Percentiles rank a stretch among this genome's conserved stretches.
Conservation (phyloP, 768 basidiomycete species). For the Mycena kentingensis region DNA sequence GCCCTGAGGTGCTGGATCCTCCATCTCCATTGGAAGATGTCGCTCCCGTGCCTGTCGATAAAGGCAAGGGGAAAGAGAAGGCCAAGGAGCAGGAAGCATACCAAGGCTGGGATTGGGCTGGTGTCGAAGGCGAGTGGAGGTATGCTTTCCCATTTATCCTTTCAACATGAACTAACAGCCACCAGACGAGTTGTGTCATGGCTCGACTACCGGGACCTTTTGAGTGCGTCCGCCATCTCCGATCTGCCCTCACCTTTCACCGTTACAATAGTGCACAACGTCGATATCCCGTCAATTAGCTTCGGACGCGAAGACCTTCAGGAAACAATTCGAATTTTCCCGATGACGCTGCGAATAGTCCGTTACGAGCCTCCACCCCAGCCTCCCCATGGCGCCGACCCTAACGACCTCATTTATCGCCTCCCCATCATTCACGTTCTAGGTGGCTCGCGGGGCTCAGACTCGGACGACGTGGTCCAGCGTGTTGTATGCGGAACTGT, state of each 20-base stretch:
- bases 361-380: conserved; percentile 37
- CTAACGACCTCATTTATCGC: conserved; percentile 32
- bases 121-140: conserved; percentile 56
- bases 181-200: conserved; percentile 57
- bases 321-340: conserved; percentile 57
- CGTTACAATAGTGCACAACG: background rate
- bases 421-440: conserved; percentile 54
- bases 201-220: conserved; percentile 58
- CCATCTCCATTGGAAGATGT: conserved; percentile 8
- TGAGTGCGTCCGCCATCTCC: conserved; percentile 40
- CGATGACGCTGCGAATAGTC: conserved; percentile 46
- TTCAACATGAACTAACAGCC: background rate
- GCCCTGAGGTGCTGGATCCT: conserved; percentile 8
- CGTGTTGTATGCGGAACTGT: conserved; percentile 46
- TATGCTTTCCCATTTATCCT: conserved; percentile 27
- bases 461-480: conserved; percentile 30
- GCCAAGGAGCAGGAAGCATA: conserved; percentile 20
- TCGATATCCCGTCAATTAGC: conserved; percentile 14
- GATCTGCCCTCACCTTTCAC: conserved; percentile 14
- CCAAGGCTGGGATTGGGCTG: conserved; percentile 62
- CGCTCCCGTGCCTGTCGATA: conserved; percentile 11
- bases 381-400: conserved; percentile 27
- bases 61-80: conserved; percentile 26
- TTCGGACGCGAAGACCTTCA: conserved; percentile 28
- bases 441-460: conserved; percentile 46